Evolutionary conservation across 805 yeast species (phyloP).

Genomic region (Sugiyamaella qingdaonensis): DNA sequence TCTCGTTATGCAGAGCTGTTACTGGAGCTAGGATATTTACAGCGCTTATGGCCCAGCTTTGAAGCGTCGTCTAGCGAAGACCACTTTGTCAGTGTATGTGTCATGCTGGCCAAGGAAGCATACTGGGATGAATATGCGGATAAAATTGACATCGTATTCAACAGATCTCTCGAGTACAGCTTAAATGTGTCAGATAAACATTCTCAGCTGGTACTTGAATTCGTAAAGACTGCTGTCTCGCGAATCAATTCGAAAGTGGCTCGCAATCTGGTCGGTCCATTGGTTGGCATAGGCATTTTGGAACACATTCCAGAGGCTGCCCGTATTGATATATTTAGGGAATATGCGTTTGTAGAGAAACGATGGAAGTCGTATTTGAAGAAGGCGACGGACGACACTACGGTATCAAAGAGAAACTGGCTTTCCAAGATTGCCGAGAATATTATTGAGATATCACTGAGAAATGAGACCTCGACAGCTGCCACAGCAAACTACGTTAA

Average conservation of each 20-base stretch:
- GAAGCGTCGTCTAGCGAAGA: neutral
- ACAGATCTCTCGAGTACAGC: neutral
- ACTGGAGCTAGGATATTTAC: neutral
- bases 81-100: neutral
- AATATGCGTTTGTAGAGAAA: conserved; percentile 20
- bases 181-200: neutral
- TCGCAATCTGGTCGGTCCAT: conserved; percentile 27
- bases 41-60: neutral
- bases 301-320: conserved; percentile 22
- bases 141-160: neutral
- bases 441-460: conserved; percentile 2
- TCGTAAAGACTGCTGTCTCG: neutral
- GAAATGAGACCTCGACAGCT: neutral
- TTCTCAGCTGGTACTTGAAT: neutral
- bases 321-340: conserved; percentile 21
- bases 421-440: conserved; percentile 23
- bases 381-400: conserved; percentile 9
- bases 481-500: neutral
- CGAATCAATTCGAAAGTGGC: conserved; percentile 22
- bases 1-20: neutral
- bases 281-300: conserved; percentile 37
- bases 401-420: conserved; percentile 28
- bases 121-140: neutral
- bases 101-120: neutral
- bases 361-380: conserved; percentile 25